Evolutionary conservation across 73 alveolate species (phyloP).

Genomic region (Effrenium voratum): DNA sequence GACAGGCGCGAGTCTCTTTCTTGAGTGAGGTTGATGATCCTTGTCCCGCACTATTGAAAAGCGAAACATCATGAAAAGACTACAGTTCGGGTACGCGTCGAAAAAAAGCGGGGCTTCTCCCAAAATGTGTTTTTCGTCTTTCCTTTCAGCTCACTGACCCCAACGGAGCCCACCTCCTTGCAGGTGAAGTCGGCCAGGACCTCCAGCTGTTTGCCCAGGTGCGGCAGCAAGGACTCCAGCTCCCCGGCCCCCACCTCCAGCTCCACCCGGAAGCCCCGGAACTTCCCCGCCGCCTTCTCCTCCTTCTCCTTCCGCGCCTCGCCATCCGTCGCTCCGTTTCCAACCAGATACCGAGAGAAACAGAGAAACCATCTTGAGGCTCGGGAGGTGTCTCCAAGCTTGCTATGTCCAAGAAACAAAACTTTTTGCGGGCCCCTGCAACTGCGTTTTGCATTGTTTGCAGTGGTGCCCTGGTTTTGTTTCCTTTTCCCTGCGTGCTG

Average conservation of each 20-base stretch:
- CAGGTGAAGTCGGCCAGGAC: background rate
- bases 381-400: too few species aligned
- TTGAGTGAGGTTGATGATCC: too few species aligned
- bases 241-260: constrained; percentile 69
- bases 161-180: background rate
- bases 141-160: background rate
- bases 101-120: too few species aligned
- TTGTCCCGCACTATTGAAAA: too few species aligned
- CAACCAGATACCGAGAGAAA: background rate
- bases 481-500: too few species aligned
- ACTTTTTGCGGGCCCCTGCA: too few species aligned
- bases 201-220: constrained; percentile 53
- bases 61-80: background rate
- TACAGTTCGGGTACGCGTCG: background rate
- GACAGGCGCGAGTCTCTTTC: too few species aligned
- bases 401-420: too few species aligned
- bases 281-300: constrained; percentile 83
- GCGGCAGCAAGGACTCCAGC: constrained; percentile 39
- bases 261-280: constrained; percentile 81
- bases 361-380: too few species aligned
- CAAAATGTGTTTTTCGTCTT: background rate
- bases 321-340: background rate
- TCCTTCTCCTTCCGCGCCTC: constrained; percentile 85
- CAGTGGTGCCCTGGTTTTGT: too few species aligned
- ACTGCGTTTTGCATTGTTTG: too few species aligned